Evolutionary conservation across 1,284 basidiomycete genomes (phyloP).

Genomic region (Polyporus tsugae): DNA sequence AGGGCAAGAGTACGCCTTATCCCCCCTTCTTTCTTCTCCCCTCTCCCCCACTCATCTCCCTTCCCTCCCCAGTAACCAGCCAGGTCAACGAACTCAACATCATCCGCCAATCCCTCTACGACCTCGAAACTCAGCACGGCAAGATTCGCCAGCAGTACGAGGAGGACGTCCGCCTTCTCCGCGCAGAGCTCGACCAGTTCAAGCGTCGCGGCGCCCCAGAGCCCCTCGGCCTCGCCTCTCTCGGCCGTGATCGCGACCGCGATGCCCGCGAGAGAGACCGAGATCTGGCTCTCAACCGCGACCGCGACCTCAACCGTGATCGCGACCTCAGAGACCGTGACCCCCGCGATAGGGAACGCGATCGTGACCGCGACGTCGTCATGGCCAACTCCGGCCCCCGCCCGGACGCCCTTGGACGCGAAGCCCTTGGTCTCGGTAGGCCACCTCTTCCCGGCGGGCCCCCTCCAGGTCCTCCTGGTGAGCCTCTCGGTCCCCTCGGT

Average conservation of each 20-base stretch:
- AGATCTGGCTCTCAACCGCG: constrained; percentile 39
- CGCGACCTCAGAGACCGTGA: constrained; percentile 37
- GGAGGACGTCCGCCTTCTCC: constrained; percentile 64
- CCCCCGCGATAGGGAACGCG: constrained; percentile 38
- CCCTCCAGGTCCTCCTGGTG: constrained; percentile 34
- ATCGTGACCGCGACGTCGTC: constrained; percentile 40
- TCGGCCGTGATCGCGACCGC: constrained; percentile 40
- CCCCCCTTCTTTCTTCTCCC: constrained; percentile 8
- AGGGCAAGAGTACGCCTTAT: constrained; percentile 76
- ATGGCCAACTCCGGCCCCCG: constrained; percentile 32
- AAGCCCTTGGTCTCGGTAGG: constrained; percentile 39
- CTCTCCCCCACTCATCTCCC: constrained; percentile 10
- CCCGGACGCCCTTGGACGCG: constrained; percentile 38
- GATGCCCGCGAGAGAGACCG: constrained; percentile 44
- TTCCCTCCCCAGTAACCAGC: constrained; percentile 56
- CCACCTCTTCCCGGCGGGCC: constrained; percentile 32
- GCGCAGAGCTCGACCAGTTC: constrained; percentile 40
- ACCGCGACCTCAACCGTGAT: constrained; percentile 42
- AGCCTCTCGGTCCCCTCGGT: constrained; percentile 35
- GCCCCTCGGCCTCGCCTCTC: constrained; percentile 48
- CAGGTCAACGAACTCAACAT: constrained; percentile 80
- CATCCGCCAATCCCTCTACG: constrained; percentile 80
- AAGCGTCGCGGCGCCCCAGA: constrained; percentile 45
- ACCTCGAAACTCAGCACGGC: constrained; percentile 78
- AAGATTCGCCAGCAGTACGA: constrained; percentile 81